These are phyloP conservation scores for Ogataea parapolymorpha DNA, from an alignment of 805 yeast species.

Conservation along the genomic window DNA sequence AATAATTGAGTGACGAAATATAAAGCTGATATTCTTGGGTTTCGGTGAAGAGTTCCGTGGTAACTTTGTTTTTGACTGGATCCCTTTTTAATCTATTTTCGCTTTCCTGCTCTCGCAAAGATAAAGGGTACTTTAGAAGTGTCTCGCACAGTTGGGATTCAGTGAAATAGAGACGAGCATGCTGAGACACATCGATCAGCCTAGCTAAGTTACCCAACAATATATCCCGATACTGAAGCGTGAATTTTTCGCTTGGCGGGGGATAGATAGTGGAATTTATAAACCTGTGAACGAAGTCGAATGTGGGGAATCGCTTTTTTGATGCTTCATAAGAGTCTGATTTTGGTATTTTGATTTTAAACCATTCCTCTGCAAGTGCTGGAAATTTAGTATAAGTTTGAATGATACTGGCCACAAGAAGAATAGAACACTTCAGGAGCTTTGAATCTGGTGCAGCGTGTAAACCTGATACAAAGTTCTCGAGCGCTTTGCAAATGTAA, in stretches of 20 bases:
- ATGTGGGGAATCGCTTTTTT: conserved; percentile 16
- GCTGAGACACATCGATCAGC: conserved; percentile 9
- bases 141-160: conserved; percentile 15
- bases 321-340: conserved; percentile 3
- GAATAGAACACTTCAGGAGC: conserved; percentile 11
- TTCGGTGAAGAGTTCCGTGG: conserved; percentile 13
- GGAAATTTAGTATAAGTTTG: conserved; percentile 15
- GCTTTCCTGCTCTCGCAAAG: conserved; percentile 9
- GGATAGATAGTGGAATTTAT: conserved; percentile 6
- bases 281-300: conserved; percentile 16
- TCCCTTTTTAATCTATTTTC: conserved; percentile 14
- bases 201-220: conserved; percentile 10
- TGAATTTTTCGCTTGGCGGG: conserved; percentile 5
- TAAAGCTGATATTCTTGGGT: conserved; percentile 14
- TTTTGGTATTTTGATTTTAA: conserved; percentile 9
- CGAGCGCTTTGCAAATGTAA: conserved; percentile 7
- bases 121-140: conserved; percentile 16
- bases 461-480: conserved; percentile 13
- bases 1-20: conserved; percentile 11
- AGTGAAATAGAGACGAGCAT: conserved; percentile 9
- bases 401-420: conserved; percentile 12
- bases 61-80: conserved; percentile 12
- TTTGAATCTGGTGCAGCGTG: conserved; percentile 13
- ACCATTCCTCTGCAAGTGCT: conserved; percentile 19
- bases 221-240: conserved; percentile 9